Base-by-base conservation (phyloP, 2,329 filamentous ascomycete genomes). In the Botrytis paeoniae region DNA sequence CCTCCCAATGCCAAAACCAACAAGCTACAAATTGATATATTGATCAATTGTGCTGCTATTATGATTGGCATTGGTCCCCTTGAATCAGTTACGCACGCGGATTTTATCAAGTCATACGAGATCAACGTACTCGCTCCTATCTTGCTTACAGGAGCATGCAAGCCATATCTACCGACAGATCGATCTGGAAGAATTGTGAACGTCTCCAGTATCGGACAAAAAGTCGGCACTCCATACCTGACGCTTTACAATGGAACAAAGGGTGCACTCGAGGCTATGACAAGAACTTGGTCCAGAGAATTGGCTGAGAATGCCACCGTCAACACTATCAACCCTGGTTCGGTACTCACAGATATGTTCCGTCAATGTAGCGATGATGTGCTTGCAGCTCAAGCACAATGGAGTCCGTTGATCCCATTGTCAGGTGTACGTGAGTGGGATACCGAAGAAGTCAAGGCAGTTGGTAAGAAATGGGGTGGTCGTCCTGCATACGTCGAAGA, bases 31-130 rank as follows among this genome's bases (percentile, higher is more conserved):
- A 86, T 97, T 78, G 93, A 96, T 82, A 93, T 96, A 74, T 85
- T 97, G 72, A 85, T 97, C 84, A 95, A 97, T 87, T 95, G 95
- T 81, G 93, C 94, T 39, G 93, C 92, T 73, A 83, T 89, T 20
- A 84, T 88, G 57, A 83, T 88, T 61, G 94, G 94, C 82, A 88
- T 90, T 78, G 69, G 69, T 4, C 81, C 85, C 45, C 82, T 92
- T 32, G 86, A 88, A 68, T 86, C 91, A 48, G 87, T 93, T 74
- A 86, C 86, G 7, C 78, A 84, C 7, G 85, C 85, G 10, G 87
- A 93, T 79, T 96, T 95, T 83, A 85, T 89, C 64, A 83, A 86
- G 75, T 89, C 92, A 68, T 96, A 93, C 84, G 87, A 88, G 73
- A 86, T 95, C 82, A 97, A 97, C 79, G 93, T 96, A 35, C 87